Conservation (phyloP, 2,329 filamentous ascomycete species). For the Colletotrichum liriopes region DNA sequence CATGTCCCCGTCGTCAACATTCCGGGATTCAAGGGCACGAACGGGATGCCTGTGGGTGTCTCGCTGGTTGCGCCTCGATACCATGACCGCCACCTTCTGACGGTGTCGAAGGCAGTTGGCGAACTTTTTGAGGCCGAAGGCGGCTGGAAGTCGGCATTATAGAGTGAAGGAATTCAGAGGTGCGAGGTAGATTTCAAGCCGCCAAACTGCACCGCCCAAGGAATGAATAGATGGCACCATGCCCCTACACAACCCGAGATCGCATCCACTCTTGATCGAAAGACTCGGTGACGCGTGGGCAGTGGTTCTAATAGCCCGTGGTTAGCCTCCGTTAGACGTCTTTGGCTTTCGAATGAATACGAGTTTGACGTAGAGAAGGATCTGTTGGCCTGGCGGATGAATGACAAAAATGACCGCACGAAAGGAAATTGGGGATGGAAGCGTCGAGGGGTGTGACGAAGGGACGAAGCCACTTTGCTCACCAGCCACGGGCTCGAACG, state of each 20-base stretch:
- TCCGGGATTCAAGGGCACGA: slow-evolving; percentile 70
- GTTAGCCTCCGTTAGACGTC: too few species aligned
- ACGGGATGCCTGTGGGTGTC: slow-evolving; percentile 72
- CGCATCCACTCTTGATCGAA: not conserved
- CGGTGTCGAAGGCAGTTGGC: slow-evolving; percentile 57
- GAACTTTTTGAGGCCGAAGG: slow-evolving; percentile 53
- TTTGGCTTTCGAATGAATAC: too few species aligned
- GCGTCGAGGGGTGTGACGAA: too few species aligned
- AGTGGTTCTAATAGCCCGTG: too few species aligned
- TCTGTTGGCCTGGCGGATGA: not conserved
- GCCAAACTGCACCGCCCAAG: not conserved
- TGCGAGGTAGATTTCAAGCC: accelerated
- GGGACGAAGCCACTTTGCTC: too few species aligned
- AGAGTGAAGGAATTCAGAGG: not conserved
- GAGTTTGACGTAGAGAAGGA: too few species aligned
- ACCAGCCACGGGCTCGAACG: not conserved
- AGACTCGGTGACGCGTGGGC: not conserved
- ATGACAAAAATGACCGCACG: not conserved
- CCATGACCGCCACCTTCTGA: slow-evolving; percentile 61
- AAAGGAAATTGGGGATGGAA: too few species aligned
- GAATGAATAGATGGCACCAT: not conserved
- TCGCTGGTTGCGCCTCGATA: slow-evolving; percentile 66
- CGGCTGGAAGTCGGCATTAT: slow-evolving; percentile 48
- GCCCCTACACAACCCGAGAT: not conserved
- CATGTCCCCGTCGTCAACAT: slow-evolving; percentile 77